phyloP scores from a whole-genome alignment of 2,329 filamentous ascomycete genomes.

The Ceratocystis diversiconidia region DNA sequence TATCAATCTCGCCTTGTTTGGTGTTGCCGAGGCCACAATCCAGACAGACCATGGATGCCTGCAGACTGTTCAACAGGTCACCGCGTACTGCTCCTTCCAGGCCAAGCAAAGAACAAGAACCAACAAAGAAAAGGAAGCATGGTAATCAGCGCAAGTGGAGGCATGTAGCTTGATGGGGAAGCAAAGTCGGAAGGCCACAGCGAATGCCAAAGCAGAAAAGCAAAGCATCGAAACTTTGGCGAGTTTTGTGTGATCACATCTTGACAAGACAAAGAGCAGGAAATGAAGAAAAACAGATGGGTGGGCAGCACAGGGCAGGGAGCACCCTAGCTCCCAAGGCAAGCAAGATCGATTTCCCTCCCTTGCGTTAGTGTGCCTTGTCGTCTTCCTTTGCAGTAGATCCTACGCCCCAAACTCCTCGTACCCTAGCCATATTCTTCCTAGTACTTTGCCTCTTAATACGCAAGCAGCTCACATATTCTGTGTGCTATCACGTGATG shows the following conservation, averaged over 20 bases:
- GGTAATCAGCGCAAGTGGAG: background rate
- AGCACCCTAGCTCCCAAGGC: background rate
- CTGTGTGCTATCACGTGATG: too few species aligned
- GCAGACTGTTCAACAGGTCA: too few species aligned
- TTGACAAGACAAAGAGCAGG: background rate
- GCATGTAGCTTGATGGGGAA: background rate
- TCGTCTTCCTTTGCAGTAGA: too few species aligned
- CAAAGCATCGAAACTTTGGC: background rate
- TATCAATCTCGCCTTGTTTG: too few species aligned
- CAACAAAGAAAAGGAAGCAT: too few species aligned
- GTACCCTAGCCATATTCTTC: too few species aligned
- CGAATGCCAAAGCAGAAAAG: background rate
- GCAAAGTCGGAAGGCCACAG: background rate
- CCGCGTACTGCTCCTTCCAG: background rate
- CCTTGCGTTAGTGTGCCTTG: background rate
- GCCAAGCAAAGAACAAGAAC: background rate
- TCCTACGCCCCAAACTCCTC: too few species aligned
- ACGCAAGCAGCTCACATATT: background rate
- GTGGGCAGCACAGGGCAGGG: background rate
- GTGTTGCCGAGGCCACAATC: too few species aligned
- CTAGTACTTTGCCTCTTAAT: too few species aligned
- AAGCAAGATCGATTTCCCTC: conserved; percentile 4
- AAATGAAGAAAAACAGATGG: background rate
- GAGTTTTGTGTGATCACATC: background rate
- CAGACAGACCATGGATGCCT: background rate